A percentile compares a stretch with the other conserved stretches of the same genome.
Conservation (phyloP, 805 yeast species). For the Barnettozyma vustinii region DNA sequence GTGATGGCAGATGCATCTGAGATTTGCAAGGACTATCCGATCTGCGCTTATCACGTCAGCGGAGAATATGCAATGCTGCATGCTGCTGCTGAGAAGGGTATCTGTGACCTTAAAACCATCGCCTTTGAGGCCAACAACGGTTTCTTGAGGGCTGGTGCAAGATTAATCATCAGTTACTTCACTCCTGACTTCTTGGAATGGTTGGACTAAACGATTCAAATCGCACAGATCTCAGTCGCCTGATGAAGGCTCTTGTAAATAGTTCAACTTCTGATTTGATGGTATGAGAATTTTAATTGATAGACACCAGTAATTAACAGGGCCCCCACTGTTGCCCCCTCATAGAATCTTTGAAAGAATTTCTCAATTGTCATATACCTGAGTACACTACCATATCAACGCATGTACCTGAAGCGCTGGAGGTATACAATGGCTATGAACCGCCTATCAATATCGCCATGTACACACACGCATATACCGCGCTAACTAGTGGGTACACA, state of each 20-base stretch:
- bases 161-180: conserved; percentile 83
- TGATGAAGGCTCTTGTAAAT: background rate
- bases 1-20: conserved; percentile 83
- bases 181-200: conserved; percentile 95
- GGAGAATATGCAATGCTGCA: conserved; percentile 98
- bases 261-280: background rate
- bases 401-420: too few relatives aligned
- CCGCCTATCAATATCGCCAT: too few relatives aligned
- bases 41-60: conserved; percentile 93
- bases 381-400: too few relatives aligned
- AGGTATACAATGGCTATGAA: too few relatives aligned
- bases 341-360: too few relatives aligned
- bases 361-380: too few relatives aligned
- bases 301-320: too few relatives aligned
- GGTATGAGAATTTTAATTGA: too few relatives aligned
- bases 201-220: conserved; percentile 37
- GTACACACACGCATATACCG: too few relatives aligned
- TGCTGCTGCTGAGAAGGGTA: conserved; percentile 96
- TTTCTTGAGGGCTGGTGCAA: conserved; percentile 92
- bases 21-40: conserved; percentile 77
- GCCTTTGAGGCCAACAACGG: conserved; percentile 90
- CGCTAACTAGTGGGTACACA: too few relatives aligned
- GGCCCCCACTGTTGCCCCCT: too few relatives aligned
- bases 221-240: background rate
- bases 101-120: conserved; percentile 71